These are phyloP conservation scores for Paspalum notatum DNA, from an alignment of 176 grass and related monocot genomes.

Conservation along the genomic window DNA sequence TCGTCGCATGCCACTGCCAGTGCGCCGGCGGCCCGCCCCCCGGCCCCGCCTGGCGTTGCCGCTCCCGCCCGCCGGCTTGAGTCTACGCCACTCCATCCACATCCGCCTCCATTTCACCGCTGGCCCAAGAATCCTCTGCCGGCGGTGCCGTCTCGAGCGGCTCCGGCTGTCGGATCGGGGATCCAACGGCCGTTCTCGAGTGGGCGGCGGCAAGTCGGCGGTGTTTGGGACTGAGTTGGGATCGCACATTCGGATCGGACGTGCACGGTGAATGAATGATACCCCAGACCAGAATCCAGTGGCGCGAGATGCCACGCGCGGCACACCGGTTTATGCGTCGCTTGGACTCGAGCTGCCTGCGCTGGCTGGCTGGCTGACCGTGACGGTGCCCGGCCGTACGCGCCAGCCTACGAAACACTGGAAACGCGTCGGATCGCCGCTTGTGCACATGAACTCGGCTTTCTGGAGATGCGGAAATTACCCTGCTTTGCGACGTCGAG, in stretches of 20 bases:
- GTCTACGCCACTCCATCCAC: constrained; percentile 37
- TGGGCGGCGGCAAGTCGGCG: not conserved
- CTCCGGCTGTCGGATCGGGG: no score
- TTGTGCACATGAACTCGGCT: no score
- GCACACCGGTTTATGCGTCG: not conserved
- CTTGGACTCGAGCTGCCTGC: not conserved
- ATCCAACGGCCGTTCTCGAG: not conserved
- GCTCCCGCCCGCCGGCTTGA: not conserved
- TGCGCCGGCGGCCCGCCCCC: constrained; percentile 24
- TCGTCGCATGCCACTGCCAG: not conserved
- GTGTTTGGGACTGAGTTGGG: not conserved
- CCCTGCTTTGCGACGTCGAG: no score
- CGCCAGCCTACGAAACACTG: not conserved
- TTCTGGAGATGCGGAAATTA: no score
- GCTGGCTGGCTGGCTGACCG: not conserved
- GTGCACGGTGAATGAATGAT: not conserved
- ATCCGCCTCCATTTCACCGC: not conserved
- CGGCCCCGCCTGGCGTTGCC: not conserved
- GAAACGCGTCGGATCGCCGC: constrained; percentile 14
- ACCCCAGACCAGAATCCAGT: not conserved
- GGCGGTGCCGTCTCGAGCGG: not conserved
- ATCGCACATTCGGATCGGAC: not conserved
- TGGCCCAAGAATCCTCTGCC: constrained; percentile 2
- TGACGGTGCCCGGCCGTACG: not conserved
- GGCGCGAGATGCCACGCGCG: not conserved